These are phyloP conservation scores for Neurospora tetraspora DNA, from an alignment of 495 filamentous ascomycete species.

Conservation along the genomic window DNA sequence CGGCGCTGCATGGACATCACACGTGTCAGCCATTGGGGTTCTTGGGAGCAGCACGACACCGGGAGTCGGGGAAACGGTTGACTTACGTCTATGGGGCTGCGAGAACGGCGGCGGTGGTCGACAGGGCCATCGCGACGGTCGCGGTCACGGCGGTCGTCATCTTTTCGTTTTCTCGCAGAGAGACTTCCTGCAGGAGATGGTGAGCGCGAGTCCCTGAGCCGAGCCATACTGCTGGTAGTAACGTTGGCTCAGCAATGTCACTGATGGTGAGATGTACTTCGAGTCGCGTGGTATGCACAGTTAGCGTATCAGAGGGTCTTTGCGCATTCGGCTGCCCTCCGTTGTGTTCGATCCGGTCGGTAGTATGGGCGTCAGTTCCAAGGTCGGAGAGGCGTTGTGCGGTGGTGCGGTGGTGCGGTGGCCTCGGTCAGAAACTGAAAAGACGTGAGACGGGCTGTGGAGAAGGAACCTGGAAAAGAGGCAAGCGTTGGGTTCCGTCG, in stretches of 20 bases:
- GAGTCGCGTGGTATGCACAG: conserved; percentile 10
- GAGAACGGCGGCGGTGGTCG: conserved; percentile 58
- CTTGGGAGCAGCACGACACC: conserved; percentile 1
- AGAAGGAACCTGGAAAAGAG: not conserved
- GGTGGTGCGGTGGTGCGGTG: not conserved
- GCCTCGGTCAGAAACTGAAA: not conserved
- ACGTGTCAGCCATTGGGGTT: conserved; percentile 18
- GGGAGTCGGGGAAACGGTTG: not conserved
- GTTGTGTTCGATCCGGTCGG: not conserved
- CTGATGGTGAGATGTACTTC: conserved; percentile 56
- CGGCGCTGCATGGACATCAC: conserved; percentile 39
- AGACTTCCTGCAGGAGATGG: conserved; percentile 91
- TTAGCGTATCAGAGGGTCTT: conserved; percentile 5
- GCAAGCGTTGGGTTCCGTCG: not conserved
- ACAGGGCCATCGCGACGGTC: conserved; percentile 42
- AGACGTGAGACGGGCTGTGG: not conserved
- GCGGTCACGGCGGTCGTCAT: conserved; percentile 66
- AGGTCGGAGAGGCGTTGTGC: not conserved
- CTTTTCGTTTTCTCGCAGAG: conserved; percentile 65
- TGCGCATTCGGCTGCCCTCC: conserved; percentile 3
- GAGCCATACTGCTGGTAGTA: conserved; percentile 60
- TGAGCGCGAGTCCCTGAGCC: conserved; percentile 87
- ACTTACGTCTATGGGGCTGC: conserved; percentile 62
- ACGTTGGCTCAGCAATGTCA: conserved; percentile 40
- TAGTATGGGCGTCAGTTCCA: not conserved